Base-by-base conservation (phyloP, 441 rosid genomes). In the Biscutella laevigata region DNA sequence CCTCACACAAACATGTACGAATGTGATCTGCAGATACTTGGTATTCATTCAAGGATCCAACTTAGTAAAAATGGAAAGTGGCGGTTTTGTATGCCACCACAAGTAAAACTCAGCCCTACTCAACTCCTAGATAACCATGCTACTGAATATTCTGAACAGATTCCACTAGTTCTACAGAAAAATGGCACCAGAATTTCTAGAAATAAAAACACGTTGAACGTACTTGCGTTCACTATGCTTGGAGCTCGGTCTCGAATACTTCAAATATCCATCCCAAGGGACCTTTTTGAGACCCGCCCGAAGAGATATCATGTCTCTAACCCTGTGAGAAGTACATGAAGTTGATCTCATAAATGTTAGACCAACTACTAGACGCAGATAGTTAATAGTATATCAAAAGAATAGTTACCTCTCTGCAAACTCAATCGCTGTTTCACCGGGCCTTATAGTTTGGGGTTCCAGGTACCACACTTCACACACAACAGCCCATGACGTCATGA, bases 401-500 rank as follows among this genome's bases (percentile, higher is more conserved):
- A 25, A 10, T 62, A 49, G 26, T 42, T 65, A 82, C 99, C 95
- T 86, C 85, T 88, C 97, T 28, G 97, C 95, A 78, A 92, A 88
- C 53, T 81, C 90, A 30, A 88, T 88, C 33, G 84, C 55, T 7
- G 97, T 88, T 75, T 92, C 99, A 42, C 92, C 95, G 4, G 86
- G 83, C 74, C 53, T 81, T 53, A 88, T 64, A 39, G 61, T 86
- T 60, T 92, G 95, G 5, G 95, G 95, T 62, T 92, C 97, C 71
- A 92, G 71, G 68, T 86, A 92, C 95, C 99, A 92, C 16, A 88
- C 95, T 32, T 88, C 94, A 73, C 99, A 92, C 55, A 92, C 99
- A 61, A 92, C 95, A 46, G 99, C 99, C 97, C 97, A 92, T 7
- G 97, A 82, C 55, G 97, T 82, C 99, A 88, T 88, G 57, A 92